phyloP scores from a whole-genome alignment of 1,284 basidiomycete genomes.

The Porogramme epimiltina region DNA sequence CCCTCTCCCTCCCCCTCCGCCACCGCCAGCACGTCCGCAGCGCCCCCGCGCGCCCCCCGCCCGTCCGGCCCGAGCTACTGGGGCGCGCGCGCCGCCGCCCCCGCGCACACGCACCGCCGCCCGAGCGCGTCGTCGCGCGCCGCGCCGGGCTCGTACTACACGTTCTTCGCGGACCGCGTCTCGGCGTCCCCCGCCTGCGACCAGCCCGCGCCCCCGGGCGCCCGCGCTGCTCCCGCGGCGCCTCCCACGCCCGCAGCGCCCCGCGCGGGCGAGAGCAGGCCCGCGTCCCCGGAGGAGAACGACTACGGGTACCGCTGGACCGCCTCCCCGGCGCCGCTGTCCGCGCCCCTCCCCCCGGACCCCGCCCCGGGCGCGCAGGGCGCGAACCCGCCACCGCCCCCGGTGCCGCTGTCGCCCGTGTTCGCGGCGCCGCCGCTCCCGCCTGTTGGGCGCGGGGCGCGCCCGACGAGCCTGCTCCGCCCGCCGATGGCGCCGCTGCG shows the following conservation, averaged over 20 bases:
- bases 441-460: slow-evolving; percentile 6
- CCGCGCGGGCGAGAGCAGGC: slow-evolving; percentile 11
- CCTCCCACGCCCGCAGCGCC: neutral
- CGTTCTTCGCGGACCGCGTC: slow-evolving; percentile 48
- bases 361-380: slow-evolving; percentile 1
- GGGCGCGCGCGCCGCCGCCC: slow-evolving; percentile 30
- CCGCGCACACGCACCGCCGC: slow-evolving; percentile 12
- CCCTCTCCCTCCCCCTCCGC: slow-evolving; percentile 36
- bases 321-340: slow-evolving; percentile 21
- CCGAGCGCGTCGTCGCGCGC: slow-evolving; percentile 7
- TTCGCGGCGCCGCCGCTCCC: slow-evolving; percentile 20
- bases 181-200: slow-evolving; percentile 35
- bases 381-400: slow-evolving; percentile 3
- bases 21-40: slow-evolving; percentile 29
- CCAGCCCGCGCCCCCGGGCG: neutral
- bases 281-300: slow-evolving; percentile 15
- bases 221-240: neutral
- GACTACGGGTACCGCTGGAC: slow-evolving; percentile 26
- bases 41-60: slow-evolving; percentile 28
- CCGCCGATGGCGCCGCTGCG: slow-evolving; percentile 12
- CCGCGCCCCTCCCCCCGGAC: slow-evolving; percentile 9
- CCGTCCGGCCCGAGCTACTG: slow-evolving; percentile 51
- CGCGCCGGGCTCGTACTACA: slow-evolving; percentile 38
- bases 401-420: slow-evolving; percentile 9
- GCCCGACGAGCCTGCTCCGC: slow-evolving; percentile 15